Evolutionary conservation across 192 early-diverging fungal species (phyloP), one percentile per base, ranked within the genome.

Genomic region (Backusella parvicylindrica): DNA sequence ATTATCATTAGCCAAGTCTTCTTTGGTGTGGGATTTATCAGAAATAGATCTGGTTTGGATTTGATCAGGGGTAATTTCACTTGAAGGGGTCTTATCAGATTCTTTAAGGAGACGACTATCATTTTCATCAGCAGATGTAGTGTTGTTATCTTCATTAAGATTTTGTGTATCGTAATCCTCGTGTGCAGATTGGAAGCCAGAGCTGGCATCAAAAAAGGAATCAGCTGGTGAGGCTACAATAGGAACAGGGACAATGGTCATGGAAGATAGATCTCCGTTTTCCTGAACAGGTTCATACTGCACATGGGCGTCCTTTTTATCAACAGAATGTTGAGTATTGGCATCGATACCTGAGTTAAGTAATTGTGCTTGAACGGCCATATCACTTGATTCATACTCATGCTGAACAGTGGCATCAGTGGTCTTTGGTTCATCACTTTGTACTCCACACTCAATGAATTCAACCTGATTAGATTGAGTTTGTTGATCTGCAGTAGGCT

Each of bases 391-490:
- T 63, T 63, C 53, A 60, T 26, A 7, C 28, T 60, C 21, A 60
- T 60, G 8, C 8, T 60, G 53, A 28, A 31, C 60, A 64, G 7
- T 31, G 26, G 60, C 60, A 31, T 64, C 60, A 13, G 26, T 3
- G 13, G 60, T 64, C 0, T 26, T 31, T 9, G 9, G 60, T 11
- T 64, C 8, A 67, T 67, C 65, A 38, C 35, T 67, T 36, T 67
- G 65, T 67, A 67, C 33, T 12, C 35, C 65, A 37, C 65, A 21
- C 4, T 67, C 35, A 1, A 33, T 12, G 0, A 18, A 36, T 36
- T 67, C 66, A 37, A 36, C n/a, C 38, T 38, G n/a, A 8, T 68
- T 18, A 4, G 66, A 68, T 68, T 68, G 64, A 33, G 64, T 65
- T 1, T 33, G 16, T n/a, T 32, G 30, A 36, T 65, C 64, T n/a